phyloP scores from a whole-genome alignment of 139 green algal species.

The Eudorina sp. region DNA sequence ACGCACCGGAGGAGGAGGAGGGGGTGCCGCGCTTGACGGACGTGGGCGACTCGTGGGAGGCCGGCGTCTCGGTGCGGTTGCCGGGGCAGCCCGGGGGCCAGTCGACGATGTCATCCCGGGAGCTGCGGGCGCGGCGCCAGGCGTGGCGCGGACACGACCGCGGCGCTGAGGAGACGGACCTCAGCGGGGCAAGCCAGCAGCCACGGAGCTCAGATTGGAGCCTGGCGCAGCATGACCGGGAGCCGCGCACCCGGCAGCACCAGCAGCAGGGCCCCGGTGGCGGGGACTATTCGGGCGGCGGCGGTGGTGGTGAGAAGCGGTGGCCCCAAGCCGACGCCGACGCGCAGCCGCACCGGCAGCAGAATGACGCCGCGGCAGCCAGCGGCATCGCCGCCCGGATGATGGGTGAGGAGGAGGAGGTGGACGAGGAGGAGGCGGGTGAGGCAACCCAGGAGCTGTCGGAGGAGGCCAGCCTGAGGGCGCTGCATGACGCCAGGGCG shows the following conservation, averaged over 20 bases:
- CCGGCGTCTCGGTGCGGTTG: too few relatives aligned
- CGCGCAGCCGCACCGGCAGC: background rate
- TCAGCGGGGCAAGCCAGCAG: background rate
- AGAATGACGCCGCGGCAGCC: background rate
- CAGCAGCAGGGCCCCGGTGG: background rate
- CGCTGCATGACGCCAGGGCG: background rate
- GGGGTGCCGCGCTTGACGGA: too few relatives aligned
- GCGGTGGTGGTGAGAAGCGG: too few relatives aligned
- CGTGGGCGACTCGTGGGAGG: too few relatives aligned
- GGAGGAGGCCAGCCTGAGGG: background rate
- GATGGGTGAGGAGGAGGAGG: background rate
- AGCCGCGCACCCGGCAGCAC: background rate
- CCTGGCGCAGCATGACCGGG: slow-evolving; percentile 2
- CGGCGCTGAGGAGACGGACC: background rate
- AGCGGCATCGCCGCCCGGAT: background rate
- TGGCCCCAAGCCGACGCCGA: too few relatives aligned
- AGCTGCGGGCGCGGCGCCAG: background rate
- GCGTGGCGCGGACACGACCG: background rate
- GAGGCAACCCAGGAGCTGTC: too few relatives aligned
- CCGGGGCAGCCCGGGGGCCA: too few relatives aligned
- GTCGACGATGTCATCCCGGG: too few relatives aligned
- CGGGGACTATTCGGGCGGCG: too few relatives aligned
- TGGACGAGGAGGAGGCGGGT: background rate
- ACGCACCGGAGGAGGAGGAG: too few relatives aligned
- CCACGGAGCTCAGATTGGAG: background rate